phyloP scores from a whole-genome alignment of 306 rosid genomes.

The Prosopis cineraria region DNA sequence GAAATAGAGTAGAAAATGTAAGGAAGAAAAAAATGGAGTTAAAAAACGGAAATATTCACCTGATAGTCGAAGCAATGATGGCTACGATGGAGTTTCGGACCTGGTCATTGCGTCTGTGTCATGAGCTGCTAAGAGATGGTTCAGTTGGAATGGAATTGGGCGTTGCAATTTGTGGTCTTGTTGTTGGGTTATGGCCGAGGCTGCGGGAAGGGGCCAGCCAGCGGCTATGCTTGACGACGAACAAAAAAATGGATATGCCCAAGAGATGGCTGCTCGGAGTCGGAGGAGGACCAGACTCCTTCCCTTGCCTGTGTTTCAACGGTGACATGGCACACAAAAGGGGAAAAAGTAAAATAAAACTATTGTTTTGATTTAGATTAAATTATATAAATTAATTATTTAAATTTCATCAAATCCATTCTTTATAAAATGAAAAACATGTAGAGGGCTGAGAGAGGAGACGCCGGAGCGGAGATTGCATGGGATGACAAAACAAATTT shows the following conservation, averaged over 20 bases:
- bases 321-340: not conserved
- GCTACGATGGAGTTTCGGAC: not conserved
- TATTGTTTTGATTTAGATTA: not conserved
- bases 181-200: not conserved
- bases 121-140: not conserved
- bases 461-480: too few species aligned
- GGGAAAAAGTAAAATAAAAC: not conserved
- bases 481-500: too few species aligned
- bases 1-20: not conserved
- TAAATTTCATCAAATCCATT: too few species aligned
- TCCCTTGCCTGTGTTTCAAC: not conserved
- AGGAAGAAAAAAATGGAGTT: not conserved
- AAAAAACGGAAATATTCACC: not conserved
- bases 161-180: not conserved
- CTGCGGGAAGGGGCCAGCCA: not conserved
- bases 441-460: too few species aligned
- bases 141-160: not conserved
- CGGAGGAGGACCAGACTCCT: not conserved
- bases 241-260: not conserved
- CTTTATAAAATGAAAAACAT: too few species aligned
- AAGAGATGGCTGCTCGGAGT: not conserved
- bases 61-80: not conserved
- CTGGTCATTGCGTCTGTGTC: not conserved
- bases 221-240: not conserved
- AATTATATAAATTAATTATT: too few species aligned